Percentiles rank a stretch among this genome's conserved stretches.
Conservation (phyloP, 1,284 basidiomycete genomes). For the Microbotryum saponariae region DNA sequence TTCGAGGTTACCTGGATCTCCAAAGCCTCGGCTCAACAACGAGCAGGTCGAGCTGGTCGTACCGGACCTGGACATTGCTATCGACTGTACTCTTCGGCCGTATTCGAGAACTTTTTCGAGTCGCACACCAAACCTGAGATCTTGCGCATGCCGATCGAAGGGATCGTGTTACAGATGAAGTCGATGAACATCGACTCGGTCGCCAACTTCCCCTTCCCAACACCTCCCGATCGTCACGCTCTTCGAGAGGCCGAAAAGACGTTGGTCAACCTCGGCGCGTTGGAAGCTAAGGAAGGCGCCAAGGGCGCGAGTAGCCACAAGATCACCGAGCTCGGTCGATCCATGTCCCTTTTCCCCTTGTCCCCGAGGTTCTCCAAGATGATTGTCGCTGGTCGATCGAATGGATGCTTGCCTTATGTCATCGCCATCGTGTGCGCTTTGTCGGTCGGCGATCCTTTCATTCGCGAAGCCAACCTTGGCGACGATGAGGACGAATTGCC, state of each 20-base stretch:
- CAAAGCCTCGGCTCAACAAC: slow-evolving; percentile 64
- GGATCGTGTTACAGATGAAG: slow-evolving; percentile 97
- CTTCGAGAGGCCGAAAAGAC: slow-evolving; percentile 75
- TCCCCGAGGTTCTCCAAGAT: slow-evolving; percentile 89
- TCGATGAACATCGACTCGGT: slow-evolving; percentile 97
- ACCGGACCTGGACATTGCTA: slow-evolving; percentile 74
- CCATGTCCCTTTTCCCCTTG: slow-evolving; percentile 90
- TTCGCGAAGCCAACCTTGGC: slow-evolving; percentile 65
- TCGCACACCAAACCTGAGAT: slow-evolving; percentile 86
- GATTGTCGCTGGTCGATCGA: slow-evolving; percentile 84
- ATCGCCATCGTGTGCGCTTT: slow-evolving; percentile 85
- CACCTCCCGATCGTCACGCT: slow-evolving; percentile 75
- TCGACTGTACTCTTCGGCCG: slow-evolving; percentile 60
- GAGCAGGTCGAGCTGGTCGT: slow-evolving; percentile 66
- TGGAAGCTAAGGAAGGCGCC: slow-evolving; percentile 48
- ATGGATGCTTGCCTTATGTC: slow-evolving; percentile 84
- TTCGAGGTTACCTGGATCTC: slow-evolving; percentile 68
- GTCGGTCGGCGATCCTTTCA: slow-evolving; percentile 92
- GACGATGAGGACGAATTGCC: slow-evolving; percentile 46
- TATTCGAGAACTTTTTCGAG: slow-evolving; percentile 88
- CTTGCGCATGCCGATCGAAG: slow-evolving; percentile 90
- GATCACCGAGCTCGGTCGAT: slow-evolving; percentile 79
- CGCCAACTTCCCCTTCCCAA: slow-evolving; percentile 96
- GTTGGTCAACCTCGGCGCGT: slow-evolving; percentile 74
- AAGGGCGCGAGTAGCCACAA: slow-evolving; percentile 40